phyloP scores from a whole-genome alignment of 148 eudicot genomes.

The Dianthus caryophyllus region DNA sequence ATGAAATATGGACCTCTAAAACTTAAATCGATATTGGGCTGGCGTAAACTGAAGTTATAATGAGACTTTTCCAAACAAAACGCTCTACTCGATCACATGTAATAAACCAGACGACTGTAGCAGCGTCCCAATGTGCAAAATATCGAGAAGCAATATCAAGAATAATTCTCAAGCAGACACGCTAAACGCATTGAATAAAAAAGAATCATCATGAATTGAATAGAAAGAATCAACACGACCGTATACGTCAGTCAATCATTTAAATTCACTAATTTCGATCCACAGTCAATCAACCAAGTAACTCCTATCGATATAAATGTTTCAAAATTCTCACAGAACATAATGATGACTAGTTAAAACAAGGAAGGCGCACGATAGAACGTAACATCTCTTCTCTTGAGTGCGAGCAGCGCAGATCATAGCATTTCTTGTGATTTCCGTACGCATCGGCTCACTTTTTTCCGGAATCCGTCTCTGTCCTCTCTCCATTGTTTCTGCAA shows the following conservation, averaged over 20 bases:
- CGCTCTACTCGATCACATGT: no score
- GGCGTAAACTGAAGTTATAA: no score
- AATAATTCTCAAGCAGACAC: no score
- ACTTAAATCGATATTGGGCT: no score
- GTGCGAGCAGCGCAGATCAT: conserved; percentile 18
- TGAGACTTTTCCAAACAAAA: no score
- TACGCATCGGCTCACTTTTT: conserved; percentile 42
- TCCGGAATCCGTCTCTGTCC: conserved; percentile 35
- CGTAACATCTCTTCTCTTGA: not conserved
- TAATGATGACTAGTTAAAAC: conserved; percentile 5
- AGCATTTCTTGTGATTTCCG: conserved; percentile 47
- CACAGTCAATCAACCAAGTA: conserved; percentile 5
- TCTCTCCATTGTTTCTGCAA: conserved; percentile 54
- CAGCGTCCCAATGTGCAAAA: no score
- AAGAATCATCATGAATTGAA: no score
- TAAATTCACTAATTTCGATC: conserved; percentile 1
- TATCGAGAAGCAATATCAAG: no score
- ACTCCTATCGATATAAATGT: conserved; percentile 12
- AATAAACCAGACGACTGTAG: no score
- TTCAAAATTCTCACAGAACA: conserved; percentile 7
- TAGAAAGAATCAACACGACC: conserved; percentile 13
- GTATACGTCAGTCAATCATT: no score
- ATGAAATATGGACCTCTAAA: no score
- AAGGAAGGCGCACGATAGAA: not conserved
- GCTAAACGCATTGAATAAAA: no score